These are phyloP conservation scores for Fallopia convolvulus DNA, from an alignment of 148 eudicot genomes.

Conservation along the genomic window DNA sequence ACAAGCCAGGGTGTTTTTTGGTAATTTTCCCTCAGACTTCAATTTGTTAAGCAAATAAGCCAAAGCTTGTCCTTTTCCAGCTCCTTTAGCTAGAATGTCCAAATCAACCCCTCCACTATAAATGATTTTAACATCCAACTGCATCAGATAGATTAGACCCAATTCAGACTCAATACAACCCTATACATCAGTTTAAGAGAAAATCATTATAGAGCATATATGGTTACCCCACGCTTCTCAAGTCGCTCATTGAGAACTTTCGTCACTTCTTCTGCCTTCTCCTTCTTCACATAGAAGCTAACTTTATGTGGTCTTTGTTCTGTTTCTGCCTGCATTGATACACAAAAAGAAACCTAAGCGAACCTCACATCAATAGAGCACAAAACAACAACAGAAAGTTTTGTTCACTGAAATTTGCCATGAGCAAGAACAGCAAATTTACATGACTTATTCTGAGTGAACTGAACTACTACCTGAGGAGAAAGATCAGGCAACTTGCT, in stretches of 20 bases:
- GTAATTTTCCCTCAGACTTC: constrained; percentile 41
- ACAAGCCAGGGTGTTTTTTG: constrained; percentile 56
- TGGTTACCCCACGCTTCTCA: constrained; percentile 55
- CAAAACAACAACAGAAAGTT: not conserved
- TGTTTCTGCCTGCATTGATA: constrained; percentile 43
- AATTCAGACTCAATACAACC: not conserved
- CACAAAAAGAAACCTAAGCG: constrained; percentile 5
- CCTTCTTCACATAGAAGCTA: constrained; percentile 60
- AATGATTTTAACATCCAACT: constrained; percentile 65
- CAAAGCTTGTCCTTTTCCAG: constrained; percentile 77
- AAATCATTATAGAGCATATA: not conserved
- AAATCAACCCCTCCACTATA: constrained; percentile 73
- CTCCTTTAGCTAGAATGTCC: constrained; percentile 72
- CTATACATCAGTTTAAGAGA: not conserved
- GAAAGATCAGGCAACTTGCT: constrained; percentile 50
- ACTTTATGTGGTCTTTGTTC: constrained; percentile 66
- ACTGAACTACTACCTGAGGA: constrained; percentile 40
- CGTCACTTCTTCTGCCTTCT: constrained; percentile 51
- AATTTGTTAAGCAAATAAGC: constrained; percentile 61
- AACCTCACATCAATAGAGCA: not conserved
- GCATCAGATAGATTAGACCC: constrained; percentile 12
- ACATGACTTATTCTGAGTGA: not conserved
- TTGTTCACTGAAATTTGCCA: not conserved
- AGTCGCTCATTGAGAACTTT: constrained; percentile 46
- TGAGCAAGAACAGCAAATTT: not conserved